phyloP scores from a whole-genome alignment of 2,329 filamentous ascomycete species.

The Ophiostoma triangulosporum region DNA sequence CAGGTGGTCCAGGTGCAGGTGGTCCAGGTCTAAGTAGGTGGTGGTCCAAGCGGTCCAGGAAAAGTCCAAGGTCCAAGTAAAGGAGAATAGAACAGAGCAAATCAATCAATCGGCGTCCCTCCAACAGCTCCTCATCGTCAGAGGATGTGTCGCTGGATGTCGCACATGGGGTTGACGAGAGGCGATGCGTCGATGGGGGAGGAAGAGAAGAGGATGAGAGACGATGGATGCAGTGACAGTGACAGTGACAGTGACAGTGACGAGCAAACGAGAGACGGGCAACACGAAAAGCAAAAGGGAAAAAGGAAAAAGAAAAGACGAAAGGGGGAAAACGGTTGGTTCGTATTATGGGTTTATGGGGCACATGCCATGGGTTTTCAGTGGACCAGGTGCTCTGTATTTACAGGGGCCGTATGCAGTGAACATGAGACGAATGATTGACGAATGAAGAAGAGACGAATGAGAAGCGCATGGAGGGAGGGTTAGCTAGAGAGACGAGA shows the following conservation, averaged over 20 bases:
- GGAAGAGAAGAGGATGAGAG: constrained; percentile 16
- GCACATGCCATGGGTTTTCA: too few relatives aligned
- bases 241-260: too few relatives aligned
- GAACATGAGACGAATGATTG: too few relatives aligned
- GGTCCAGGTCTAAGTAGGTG: neutral
- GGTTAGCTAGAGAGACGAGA: too few relatives aligned
- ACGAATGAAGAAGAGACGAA: too few relatives aligned
- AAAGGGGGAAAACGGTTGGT: neutral
- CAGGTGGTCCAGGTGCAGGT: neutral
- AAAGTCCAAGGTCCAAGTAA: neutral
- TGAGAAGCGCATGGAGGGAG: too few relatives aligned
- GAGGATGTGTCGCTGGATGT: constrained; percentile 9
- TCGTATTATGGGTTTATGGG: too few relatives aligned
- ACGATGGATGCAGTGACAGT: too few relatives aligned
- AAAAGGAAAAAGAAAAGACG: constrained; percentile 14
- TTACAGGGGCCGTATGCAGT: too few relatives aligned
- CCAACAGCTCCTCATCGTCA: constrained; percentile 11
- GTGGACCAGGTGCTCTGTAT: too few relatives aligned
- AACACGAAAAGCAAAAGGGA: constrained; percentile 16
- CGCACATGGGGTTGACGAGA: constrained; percentile 6
- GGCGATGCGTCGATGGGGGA: constrained; percentile 7
- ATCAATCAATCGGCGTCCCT: constrained; percentile 7
- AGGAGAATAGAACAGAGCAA: neutral
- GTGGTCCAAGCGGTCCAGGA: neutral
- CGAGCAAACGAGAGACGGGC: neutral